Percentiles rank a stretch among this genome's conserved stretches.
These are phyloP conservation scores for Heritiera fomes DNA, from an alignment of 345 rosid genomes.

Conservation along the genomic window DNA sequence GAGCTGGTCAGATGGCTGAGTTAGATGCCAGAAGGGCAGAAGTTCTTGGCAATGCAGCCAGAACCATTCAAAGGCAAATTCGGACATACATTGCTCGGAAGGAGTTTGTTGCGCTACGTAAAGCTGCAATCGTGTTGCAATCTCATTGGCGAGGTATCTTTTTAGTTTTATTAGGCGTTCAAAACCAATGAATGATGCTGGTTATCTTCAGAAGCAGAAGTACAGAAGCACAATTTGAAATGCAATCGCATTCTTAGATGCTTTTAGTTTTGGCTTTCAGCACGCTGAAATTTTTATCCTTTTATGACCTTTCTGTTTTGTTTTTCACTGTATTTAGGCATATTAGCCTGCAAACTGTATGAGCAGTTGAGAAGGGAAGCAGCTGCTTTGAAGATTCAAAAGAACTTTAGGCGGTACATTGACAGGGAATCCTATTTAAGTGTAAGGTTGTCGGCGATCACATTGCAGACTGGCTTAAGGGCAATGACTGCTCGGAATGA, in stretches of 20 bases:
- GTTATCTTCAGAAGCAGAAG: background rate
- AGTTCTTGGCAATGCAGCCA: conserved; percentile 98
- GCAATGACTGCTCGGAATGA: conserved; percentile 96
- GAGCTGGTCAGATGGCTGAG: conserved; percentile 99
- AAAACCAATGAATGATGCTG: background rate
- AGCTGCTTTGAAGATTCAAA: conserved; percentile 86
- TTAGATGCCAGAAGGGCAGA: conserved; percentile 97
- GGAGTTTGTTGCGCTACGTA: conserved; percentile 74
- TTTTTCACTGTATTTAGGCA: conserved; percentile 47
- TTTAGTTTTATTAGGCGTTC: conserved; percentile 10
- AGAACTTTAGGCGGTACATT: conserved; percentile 66
- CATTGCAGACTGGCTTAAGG: conserved; percentile 83
- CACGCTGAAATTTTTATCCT: conserved; percentile 3
- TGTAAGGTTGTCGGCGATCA: conserved; percentile 55
- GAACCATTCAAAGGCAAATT: conserved; percentile 82
- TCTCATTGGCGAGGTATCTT: conserved; percentile 83
- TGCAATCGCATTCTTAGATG: background rate
- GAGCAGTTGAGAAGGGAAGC: conserved; percentile 84
- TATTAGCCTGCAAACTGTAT: conserved; percentile 79
- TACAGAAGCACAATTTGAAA: background rate
- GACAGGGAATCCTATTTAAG: conserved; percentile 65
- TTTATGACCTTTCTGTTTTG: conserved; percentile 25
- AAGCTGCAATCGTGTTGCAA: conserved; percentile 81
- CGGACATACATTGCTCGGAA: conserved; percentile 84
- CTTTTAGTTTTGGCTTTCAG: background rate